A percentile compares a stretch with the other conserved stretches of the same genome.
These are phyloP conservation scores for Senna siamea DNA, from an alignment of 306 rosid species.

Conservation along the genomic window DNA sequence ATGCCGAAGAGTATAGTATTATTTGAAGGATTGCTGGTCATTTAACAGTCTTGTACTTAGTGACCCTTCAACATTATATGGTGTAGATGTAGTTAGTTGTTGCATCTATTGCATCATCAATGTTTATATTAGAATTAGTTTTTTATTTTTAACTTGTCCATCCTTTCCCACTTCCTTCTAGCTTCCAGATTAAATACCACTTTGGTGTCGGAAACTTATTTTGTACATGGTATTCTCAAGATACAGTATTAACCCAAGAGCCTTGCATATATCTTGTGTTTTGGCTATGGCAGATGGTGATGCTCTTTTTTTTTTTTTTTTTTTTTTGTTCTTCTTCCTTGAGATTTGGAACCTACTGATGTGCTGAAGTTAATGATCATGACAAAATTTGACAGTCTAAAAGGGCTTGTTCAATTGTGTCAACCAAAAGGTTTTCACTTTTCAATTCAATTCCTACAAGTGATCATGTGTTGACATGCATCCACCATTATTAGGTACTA, in stretches of 20 bases:
- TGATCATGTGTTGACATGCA: too few species aligned
- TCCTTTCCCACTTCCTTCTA: background rate
- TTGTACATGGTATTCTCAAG: slow-evolving; percentile 41
- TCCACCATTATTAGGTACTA: too few species aligned
- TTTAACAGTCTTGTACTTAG: slow-evolving; percentile 24
- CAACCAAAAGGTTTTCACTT: too few species aligned
- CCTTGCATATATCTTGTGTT: slow-evolving; percentile 9
- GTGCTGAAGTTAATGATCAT: background rate
- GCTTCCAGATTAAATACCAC: slow-evolving; percentile 18
- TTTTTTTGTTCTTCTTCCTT: background rate
- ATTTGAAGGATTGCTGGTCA: slow-evolving; percentile 18
- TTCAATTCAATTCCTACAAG: too few species aligned
- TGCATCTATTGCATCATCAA: slow-evolving; percentile 27
- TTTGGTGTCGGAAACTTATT: slow-evolving; percentile 35
- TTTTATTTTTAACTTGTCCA: background rate
- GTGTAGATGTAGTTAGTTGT: slow-evolving; percentile 35
- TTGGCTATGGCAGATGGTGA: background rate
- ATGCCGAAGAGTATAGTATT: background rate
- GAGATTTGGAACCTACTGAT: background rate
- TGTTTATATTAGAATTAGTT: slow-evolving; percentile 34
- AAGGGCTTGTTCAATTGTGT: too few species aligned
- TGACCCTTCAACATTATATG: slow-evolving; percentile 27
- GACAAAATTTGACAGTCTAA: too few species aligned
- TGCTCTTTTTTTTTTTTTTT: too few species aligned
- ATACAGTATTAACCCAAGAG: slow-evolving; percentile 14